phyloP scores from a whole-genome alignment of 352 stramenopile genomes.

The Pythium myriotylum region DNA sequence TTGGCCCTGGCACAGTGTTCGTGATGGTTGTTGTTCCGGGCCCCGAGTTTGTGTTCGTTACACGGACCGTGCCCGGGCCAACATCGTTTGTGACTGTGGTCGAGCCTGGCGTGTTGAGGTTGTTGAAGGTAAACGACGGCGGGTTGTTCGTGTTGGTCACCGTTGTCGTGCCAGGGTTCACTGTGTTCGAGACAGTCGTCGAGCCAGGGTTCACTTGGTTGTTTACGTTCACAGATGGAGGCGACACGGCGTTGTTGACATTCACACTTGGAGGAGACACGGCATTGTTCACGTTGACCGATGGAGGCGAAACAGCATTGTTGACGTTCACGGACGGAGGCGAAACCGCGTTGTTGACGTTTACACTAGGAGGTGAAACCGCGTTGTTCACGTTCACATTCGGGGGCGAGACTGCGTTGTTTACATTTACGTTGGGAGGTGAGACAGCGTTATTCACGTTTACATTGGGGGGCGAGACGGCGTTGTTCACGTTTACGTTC shows the following conservation, averaged over 20 bases:
- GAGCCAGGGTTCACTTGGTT: constrained; percentile 3
- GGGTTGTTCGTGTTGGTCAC: constrained; percentile 10
- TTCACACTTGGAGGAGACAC: background rate
- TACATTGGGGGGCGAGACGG: background rate
- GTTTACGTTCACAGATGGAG: constrained; percentile 8
- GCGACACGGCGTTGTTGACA: constrained; percentile 4
- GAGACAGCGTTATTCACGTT: background rate
- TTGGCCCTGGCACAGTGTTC: no score
- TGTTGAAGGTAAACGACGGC: no score
- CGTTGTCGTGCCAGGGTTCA: constrained; percentile 10
- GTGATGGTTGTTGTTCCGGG: no score
- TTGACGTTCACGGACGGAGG: constrained; percentile 12
- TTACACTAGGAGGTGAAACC: no score
- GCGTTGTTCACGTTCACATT: no score
- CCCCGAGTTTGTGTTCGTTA: no score
- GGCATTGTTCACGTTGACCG: constrained; percentile 9
- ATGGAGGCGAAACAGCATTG: background rate
- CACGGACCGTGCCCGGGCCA: no score
- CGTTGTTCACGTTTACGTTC: constrained; percentile 5
- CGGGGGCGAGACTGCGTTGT: no score
- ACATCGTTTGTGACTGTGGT: no score
- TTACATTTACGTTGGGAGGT: background rate
- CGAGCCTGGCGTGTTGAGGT: no score
- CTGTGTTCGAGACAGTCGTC: constrained; percentile 2
- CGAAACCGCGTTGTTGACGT: no score